These are phyloP conservation scores for Wallacemonas collosoma DNA, from an alignment of 208 protist genomes.

Conservation along the genomic window DNA sequence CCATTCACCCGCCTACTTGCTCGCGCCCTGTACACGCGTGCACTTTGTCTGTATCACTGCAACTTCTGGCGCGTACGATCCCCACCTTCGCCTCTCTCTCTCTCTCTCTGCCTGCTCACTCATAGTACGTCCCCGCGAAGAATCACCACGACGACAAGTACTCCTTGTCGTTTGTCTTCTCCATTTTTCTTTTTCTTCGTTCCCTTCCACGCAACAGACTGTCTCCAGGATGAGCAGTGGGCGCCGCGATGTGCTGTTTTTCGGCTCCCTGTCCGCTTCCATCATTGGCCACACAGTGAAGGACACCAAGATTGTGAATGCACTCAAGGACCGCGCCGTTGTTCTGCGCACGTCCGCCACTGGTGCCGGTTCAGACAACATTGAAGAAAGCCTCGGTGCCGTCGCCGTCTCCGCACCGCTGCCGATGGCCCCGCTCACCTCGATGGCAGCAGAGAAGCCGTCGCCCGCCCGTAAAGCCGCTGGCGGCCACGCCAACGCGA, in stretches of 20 bases:
- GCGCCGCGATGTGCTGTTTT: slow-evolving; percentile 52
- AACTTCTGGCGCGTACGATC: too few relatives aligned
- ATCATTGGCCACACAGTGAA: slow-evolving; percentile 53
- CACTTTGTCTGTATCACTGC: too few relatives aligned
- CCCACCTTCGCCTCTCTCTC: too few relatives aligned
- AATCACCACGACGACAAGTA: not conserved
- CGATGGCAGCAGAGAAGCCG: not conserved
- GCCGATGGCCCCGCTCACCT: slow-evolving; percentile 14
- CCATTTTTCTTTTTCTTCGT: slow-evolving; percentile 26
- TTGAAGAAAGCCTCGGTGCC: slow-evolving; percentile 50
- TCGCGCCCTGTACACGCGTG: too few relatives aligned
- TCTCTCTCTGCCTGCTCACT: too few relatives aligned
- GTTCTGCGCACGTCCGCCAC: slow-evolving; percentile 44
- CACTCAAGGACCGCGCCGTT: slow-evolving; percentile 34
- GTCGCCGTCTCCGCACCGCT: slow-evolving; percentile 42
- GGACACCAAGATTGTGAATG: slow-evolving; percentile 32
- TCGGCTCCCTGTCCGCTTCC: slow-evolving; percentile 58
- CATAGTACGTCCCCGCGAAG: too few relatives aligned
- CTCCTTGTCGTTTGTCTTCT: slow-evolving; percentile 1
- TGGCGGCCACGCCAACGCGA: not conserved
- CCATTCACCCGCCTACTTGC: too few relatives aligned
- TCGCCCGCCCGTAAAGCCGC: not conserved
- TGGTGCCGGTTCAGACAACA: slow-evolving; percentile 20
- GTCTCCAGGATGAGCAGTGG: slow-evolving; percentile 18
- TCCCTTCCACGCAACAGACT: not conserved